A percentile compares a stretch with the other conserved stretches of the same genome.
Evolutionary conservation across 306 rosid species (phyloP).

Genomic region (Adenanthera pavonina): DNA sequence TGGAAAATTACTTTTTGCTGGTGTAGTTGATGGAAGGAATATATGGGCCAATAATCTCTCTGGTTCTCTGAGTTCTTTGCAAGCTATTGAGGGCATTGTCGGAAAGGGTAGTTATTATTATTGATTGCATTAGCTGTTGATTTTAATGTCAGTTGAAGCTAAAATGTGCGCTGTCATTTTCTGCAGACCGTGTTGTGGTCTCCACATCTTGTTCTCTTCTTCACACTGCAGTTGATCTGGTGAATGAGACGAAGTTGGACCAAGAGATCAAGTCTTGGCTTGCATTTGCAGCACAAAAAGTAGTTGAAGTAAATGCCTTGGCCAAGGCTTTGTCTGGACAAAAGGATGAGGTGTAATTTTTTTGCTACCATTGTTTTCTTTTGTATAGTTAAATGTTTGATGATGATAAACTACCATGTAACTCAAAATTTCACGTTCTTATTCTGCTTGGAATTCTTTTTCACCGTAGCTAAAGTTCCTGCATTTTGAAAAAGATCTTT

Average conservation of each 20-base stretch:
- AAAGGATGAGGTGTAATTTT: conserved; percentile 59
- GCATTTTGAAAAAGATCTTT: not conserved
- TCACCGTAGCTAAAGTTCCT: not conserved
- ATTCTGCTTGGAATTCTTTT: not conserved
- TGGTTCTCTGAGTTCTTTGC: conserved; percentile 62
- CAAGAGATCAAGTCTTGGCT: conserved; percentile 85
- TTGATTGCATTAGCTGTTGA: not conserved
- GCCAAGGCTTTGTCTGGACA: conserved; percentile 77
- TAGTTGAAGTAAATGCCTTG: conserved; percentile 86
- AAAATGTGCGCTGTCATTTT: conserved; percentile 13
- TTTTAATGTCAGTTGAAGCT: conserved; percentile 23
- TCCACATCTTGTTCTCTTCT: conserved; percentile 92
- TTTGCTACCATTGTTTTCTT: not conserved
- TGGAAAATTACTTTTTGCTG: conserved; percentile 81
- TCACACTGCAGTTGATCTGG: conserved; percentile 90
- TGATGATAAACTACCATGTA: not conserved
- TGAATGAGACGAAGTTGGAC: conserved; percentile 78
- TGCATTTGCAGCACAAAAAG: conserved; percentile 87
- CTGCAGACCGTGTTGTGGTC: conserved; percentile 71
- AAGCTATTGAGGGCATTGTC: conserved; percentile 62
- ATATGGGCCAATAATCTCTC: conserved; percentile 86
- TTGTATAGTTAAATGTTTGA: not conserved
- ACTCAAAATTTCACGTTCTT: not conserved
- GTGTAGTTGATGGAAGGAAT: conserved; percentile 91
- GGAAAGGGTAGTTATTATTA: conserved; percentile 65